A percentile compares a stretch with the other conserved stretches of the same genome.
These are phyloP conservation scores for Styphnolobium japonicum DNA, from an alignment of 306 rosid species.

Conservation along the genomic window DNA sequence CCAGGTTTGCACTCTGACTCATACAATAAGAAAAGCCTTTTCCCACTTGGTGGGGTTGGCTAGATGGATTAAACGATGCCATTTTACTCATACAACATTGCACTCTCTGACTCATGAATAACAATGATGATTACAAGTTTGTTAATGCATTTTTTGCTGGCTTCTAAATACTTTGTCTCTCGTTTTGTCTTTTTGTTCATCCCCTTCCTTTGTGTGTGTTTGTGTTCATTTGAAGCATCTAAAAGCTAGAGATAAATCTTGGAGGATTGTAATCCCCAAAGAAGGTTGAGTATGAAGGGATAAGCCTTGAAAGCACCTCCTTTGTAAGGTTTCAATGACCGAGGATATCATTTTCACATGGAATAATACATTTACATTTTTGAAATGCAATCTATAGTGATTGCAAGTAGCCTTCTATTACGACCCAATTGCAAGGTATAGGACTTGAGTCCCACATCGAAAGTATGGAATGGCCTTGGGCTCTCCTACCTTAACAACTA, in stretches of 20 bases:
- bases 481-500: no score
- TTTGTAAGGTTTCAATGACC: neutral
- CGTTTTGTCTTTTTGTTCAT: neutral
- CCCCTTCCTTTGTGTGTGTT: neutral
- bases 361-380: neutral
- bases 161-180: neutral
- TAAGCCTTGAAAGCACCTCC: neutral
- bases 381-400: neutral
- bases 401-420: neutral
- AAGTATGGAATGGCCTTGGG: no score
- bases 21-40: no score
- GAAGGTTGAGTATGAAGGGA: neutral
- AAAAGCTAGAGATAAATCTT: neutral
- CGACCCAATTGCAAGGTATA: no score
- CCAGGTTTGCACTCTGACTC: slow-evolving; percentile 70
- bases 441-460: no score
- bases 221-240: slow-evolving; percentile 5
- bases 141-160: neutral
- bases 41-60: no score
- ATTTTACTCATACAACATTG: no score
- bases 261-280: neutral
- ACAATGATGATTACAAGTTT: neutral
- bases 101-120: slow-evolving; percentile 13
- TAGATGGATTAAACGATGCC: no score
- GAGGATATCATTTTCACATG: neutral